phyloP scores from a whole-genome alignment of 768 basidiomycete species.

The Filobasidium wieringae region DNA sequence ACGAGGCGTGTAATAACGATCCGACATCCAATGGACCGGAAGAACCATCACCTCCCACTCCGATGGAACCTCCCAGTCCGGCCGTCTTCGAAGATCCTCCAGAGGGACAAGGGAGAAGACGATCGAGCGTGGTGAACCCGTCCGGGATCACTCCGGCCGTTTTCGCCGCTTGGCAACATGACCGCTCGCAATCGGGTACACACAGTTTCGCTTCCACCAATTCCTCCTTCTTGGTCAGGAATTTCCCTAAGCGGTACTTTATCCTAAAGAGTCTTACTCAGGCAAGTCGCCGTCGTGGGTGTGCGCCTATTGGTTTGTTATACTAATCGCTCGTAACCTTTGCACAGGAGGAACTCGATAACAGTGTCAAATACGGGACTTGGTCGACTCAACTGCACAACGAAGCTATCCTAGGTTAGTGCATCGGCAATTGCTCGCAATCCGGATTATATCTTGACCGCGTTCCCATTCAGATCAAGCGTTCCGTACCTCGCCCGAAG shows the following conservation, averaged over 20 bases:
- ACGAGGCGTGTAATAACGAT: too few species aligned
- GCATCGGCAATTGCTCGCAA: background rate
- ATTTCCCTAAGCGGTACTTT: constrained; percentile 84
- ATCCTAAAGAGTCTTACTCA: constrained; percentile 79
- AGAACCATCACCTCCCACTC: too few species aligned
- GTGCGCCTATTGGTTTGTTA: background rate
- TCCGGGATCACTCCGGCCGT: constrained; percentile 5
- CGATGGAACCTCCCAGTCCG: background rate
- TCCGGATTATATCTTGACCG: background rate
- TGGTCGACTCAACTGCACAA: constrained; percentile 95
- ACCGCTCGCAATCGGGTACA: constrained; percentile 1
- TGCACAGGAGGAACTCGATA: constrained; percentile 68
- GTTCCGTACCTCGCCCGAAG: constrained; percentile 76
- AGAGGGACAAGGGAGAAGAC: constrained; percentile 29
- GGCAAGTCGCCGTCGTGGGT: constrained; percentile 43
- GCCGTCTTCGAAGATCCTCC: constrained; percentile 22
- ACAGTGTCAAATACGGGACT: constrained; percentile 61
- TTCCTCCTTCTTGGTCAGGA: constrained; percentile 60
- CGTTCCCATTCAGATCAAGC: constrained; percentile 55
- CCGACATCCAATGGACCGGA: too few species aligned
- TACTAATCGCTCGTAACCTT: constrained; percentile 74
- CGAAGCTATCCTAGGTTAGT: constrained; percentile 55
- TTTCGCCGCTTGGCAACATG: constrained; percentile 12
- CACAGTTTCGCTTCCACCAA: constrained; percentile 63
- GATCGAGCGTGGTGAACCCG: constrained; percentile 16